phyloP scores from a whole-genome alignment of 2,329 filamentous ascomycete genomes.

The Arthrobotrys entomopaga region DNA sequence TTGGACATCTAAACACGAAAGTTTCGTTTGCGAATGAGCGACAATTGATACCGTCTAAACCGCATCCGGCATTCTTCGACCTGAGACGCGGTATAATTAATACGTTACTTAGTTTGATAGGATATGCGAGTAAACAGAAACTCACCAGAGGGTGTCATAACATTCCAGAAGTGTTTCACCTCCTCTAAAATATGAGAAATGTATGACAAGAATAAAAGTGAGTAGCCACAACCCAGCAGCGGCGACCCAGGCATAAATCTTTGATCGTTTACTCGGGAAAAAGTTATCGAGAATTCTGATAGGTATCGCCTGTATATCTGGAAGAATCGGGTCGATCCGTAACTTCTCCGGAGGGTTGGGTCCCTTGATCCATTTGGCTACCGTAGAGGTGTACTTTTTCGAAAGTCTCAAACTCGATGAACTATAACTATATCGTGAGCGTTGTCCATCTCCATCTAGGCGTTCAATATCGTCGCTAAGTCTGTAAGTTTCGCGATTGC shows the following conservation, averaged over 20 bases:
- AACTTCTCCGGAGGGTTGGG: constrained; percentile 68
- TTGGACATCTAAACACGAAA: constrained; percentile 79
- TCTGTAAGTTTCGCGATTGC: constrained; percentile 20
- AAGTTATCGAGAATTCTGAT: constrained; percentile 72
- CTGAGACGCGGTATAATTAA: constrained; percentile 22
- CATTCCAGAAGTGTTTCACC: constrained; percentile 71
- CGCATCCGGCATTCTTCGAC: constrained; percentile 73
- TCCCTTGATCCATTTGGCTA: constrained; percentile 62
- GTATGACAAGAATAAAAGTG: constrained; percentile 75
- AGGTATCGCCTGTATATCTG: constrained; percentile 74
- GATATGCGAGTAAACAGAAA: neutral
- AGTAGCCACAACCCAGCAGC: constrained; percentile 76
- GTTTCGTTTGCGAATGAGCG: constrained; percentile 77
- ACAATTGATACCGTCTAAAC: constrained; percentile 77
- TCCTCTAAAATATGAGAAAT: constrained; percentile 70
- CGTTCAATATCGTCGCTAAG: constrained; percentile 53
- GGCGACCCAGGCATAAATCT: constrained; percentile 68
- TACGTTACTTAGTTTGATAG: too few relatives aligned
- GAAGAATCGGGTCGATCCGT: constrained; percentile 71
- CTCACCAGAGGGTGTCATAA: constrained; percentile 75
- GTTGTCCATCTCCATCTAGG: constrained; percentile 40
- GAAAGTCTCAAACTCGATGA: constrained; percentile 41
- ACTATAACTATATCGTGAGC: constrained; percentile 49
- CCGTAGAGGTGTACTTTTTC: constrained; percentile 35
- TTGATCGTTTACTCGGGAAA: constrained; percentile 56